Base-by-base conservation (phyloP, 768 basidiomycete species). In the Termitomyces sp. region DNA sequence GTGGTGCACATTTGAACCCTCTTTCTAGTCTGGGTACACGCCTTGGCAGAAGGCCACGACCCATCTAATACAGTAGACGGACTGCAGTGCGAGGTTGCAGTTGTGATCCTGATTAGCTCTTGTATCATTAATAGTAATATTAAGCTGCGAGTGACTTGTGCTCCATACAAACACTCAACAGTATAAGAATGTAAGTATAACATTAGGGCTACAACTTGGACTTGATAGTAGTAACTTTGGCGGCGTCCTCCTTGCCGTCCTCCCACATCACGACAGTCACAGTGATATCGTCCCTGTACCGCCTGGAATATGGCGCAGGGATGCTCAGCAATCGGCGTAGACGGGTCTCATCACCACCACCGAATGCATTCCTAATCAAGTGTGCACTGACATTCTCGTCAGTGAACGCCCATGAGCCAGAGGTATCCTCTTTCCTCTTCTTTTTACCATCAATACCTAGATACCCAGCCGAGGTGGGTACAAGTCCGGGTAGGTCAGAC, bases 211-310 rank as follows among this genome's bases (percentile, higher is more conserved):
- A 91, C 60, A 89, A 74, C 63, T 79, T 81, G 28, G 78, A 70
- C 69, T 86, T 88, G 48, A 74, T 66, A 54, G 74, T 70, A 45
- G 67, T 63, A 12, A 76, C 65, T 58, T 79, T 69, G 1, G 78
- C 75, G 38, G 70, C 66, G 9, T 70, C 68, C 66, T 84, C 81
- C n/a, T 78, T 78, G 18, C 84, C 85, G 50, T 84, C 88, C 69
- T 90, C 89, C 92, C 89, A 94, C 84, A 88, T 92, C 28, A 92
- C 81, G 38, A 92, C 91, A 15, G 90, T 91, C 22, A 92, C 92
- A 1, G 91, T 93, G 36, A 89, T 81, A 71, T 96, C 94, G 68
- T 96, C 94, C 48, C 94, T 81, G 70, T 86, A 90, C 58, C 89
- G 79, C 67, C 94, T 79, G 32, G 92, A 87, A 64, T 84, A 74